Conservation (phyloP, 345 rosid species). For the Syzygium aqueum region DNA sequence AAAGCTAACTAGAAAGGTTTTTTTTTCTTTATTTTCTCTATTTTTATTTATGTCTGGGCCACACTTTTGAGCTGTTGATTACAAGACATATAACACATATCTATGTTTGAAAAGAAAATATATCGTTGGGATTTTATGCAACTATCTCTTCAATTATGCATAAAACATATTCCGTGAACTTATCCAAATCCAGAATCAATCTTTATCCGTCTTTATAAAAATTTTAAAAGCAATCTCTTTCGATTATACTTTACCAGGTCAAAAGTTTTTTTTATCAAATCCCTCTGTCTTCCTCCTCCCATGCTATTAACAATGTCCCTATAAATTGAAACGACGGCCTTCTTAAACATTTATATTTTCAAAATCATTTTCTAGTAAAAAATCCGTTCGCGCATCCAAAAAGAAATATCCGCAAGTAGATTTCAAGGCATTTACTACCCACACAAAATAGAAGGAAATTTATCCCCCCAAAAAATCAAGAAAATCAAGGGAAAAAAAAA, state of each 20-base stretch:
- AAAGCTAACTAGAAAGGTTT: too few species aligned
- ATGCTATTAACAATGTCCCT: neutral
- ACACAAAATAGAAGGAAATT: neutral
- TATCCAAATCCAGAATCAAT: neutral
- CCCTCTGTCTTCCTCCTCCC: neutral
- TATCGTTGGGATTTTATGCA: too few species aligned
- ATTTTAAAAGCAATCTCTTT: neutral
- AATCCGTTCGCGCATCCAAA: neutral
- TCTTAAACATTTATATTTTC: neutral
- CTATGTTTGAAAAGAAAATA: too few species aligned
- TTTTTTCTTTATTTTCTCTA: too few species aligned
- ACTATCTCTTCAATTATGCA: neutral
- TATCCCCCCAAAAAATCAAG: neutral
- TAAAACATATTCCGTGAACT: neutral
- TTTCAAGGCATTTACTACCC: neutral
- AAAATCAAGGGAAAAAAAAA: neutral
- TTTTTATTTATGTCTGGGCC: too few species aligned
- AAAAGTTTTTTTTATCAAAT: too few species aligned
- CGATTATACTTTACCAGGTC: rapidly evolving
- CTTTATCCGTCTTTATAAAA: neutral
- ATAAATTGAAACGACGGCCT: neutral
- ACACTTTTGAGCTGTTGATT: too few species aligned
- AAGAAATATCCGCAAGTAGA: neutral
- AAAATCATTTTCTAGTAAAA: neutral
- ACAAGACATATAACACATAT: too few species aligned